Conservation (phyloP, 1,284 basidiomycete species). For the Tilletia walkeri region DNA sequence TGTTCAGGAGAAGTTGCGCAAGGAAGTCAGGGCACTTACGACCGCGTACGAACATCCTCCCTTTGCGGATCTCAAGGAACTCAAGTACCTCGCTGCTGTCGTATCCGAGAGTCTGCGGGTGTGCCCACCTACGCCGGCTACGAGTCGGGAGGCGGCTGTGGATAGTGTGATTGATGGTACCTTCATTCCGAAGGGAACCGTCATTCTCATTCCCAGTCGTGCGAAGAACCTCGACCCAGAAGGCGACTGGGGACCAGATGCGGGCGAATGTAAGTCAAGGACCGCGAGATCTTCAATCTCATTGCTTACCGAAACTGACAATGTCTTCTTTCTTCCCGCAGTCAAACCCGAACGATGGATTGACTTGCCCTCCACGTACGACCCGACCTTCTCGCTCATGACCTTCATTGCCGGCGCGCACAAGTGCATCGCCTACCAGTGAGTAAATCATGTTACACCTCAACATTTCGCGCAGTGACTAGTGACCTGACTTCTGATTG, state of each 20-base stretch:
- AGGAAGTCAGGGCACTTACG: slow-evolving; percentile 58
- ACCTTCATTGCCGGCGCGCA: slow-evolving; percentile 47
- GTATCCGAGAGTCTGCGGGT: slow-evolving; percentile 53
- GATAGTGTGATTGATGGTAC: slow-evolving; percentile 35
- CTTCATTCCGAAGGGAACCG: slow-evolving; percentile 37
- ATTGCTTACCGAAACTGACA: no score
- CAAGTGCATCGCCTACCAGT: slow-evolving; percentile 40
- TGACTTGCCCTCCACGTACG: slow-evolving; percentile 40
- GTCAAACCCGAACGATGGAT: slow-evolving; percentile 43
- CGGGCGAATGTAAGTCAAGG: slow-evolving; percentile 25
- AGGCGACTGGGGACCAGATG: slow-evolving; percentile 38
- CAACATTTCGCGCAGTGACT: no score
- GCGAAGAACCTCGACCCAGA: slow-evolving; percentile 36
- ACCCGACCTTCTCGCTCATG: slow-evolving; percentile 37
- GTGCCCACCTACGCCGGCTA: slow-evolving; percentile 38
- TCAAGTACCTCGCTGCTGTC: slow-evolving; percentile 76
- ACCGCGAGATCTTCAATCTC: neutral
- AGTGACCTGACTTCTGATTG: no score
- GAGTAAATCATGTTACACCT: no score
- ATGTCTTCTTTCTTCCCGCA: neutral
- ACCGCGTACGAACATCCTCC: slow-evolving; percentile 33
- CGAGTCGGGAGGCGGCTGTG: slow-evolving; percentile 31
- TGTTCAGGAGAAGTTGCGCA: slow-evolving; percentile 65
- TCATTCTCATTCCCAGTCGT: slow-evolving; percentile 34
- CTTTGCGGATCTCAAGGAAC: slow-evolving; percentile 65